phyloP scores from a whole-genome alignment of 495 filamentous ascomycete genomes.

The Oleoguttula mirabilis region DNA sequence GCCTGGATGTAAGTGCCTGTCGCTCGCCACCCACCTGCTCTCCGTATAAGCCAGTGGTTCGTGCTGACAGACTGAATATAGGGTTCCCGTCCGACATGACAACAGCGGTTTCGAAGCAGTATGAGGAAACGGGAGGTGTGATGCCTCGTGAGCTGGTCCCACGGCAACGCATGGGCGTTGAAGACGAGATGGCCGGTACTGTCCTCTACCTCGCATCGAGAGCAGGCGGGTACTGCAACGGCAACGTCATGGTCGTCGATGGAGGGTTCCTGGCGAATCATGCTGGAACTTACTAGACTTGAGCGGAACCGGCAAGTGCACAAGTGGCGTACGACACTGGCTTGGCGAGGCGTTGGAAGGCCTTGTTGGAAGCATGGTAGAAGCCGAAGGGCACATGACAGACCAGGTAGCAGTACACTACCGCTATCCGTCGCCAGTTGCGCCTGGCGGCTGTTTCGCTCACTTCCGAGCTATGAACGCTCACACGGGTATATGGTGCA shows the following conservation, averaged over 20 bases:
- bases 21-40: neutral
- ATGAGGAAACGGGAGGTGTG: slow-evolving; percentile 10
- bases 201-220: slow-evolving; percentile 27
- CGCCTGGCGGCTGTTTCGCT: no score
- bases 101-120: slow-evolving; percentile 12
- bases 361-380: no score
- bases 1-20: slow-evolving; percentile 17
- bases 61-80: slow-evolving; percentile 1
- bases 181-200: slow-evolving; percentile 30
- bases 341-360: no score
- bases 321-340: no score
- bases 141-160: slow-evolving; percentile 18
- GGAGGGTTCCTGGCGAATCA: slow-evolving; percentile 27
- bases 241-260: slow-evolving; percentile 27
- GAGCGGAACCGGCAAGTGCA: no score
- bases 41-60: neutral
- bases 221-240: slow-evolving; percentile 30
- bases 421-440: no score
- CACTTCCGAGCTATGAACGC: no score
- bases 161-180: slow-evolving; percentile 22
- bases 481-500: no score
- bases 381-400: no score
- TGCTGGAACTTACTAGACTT: slow-evolving; percentile 25
- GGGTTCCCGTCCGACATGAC: slow-evolving; percentile 28
- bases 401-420: no score